Base-by-base conservation (phyloP, 208 protist genomes). In the Angomonas deanei region DNA sequence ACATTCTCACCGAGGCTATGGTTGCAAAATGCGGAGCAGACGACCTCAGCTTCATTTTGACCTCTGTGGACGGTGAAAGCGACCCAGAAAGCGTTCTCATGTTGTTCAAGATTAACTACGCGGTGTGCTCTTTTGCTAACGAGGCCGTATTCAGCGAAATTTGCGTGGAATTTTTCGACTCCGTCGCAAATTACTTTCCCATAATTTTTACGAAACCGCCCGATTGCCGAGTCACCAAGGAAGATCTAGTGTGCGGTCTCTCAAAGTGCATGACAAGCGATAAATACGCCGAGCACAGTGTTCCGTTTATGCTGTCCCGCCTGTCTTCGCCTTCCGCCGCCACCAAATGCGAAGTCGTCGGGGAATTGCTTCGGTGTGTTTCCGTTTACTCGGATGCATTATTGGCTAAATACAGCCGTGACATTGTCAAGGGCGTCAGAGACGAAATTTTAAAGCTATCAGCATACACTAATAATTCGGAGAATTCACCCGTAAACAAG, bases 101-200 rank as follows among this genome's bases (percentile, higher is more conserved):
- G 33, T 59, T 64, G 4, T 84, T 94, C 61, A 58, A 78, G 31
- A 34, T 92, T 39, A 68, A 82, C 34, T 15, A 42, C 34, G 10
- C 34, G 34, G 34, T 15, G 34, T 8, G 10, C 34, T 42, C 34
- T 15, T 8, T 91, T 15, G 50, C 31, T n/a, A n/a, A n/a, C n/a
- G n/a, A n/a, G n/a, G n/a, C n/a, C n/a, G n/a, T n/a, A n/a, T n/a
- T n/a, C n/a, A n/a, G n/a, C 21, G 42, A 62, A 11, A 64, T 88
- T n/a, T 48, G 62, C 3, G 60, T 82, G 15, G 78, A 86, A 26
- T 90, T 78, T 49, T 94, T 94, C 59, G 88, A 92, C 24, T 86
- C 73, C 57, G 10, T 92, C 27, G 79, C 88, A 10, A 88, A 78
- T 61, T 94, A 94, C 59, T 94, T 94, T 69, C 88, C 88, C 34